Base-by-base conservation (phyloP, 192 early-diverging fungal species). In the Coemansia sp. region DNA sequence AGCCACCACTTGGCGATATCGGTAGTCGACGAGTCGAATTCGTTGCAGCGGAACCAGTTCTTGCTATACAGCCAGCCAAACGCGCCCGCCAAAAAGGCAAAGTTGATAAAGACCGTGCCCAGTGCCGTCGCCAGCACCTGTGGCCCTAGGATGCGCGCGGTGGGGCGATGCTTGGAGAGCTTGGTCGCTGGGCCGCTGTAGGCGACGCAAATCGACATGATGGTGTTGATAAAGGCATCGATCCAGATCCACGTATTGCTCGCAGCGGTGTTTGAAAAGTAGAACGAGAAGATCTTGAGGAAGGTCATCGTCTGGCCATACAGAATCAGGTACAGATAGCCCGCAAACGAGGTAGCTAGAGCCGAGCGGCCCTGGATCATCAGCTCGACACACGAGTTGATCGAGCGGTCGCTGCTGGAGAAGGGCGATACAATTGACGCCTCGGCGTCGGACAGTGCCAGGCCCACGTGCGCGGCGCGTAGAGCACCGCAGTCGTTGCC, bases 401-500 rank as follows among this genome's bases (percentile, higher is more conserved):
- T 76, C 38, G 86, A 88, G n/a, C 87, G 86, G 49, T 84, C 61
- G 47, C 85, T 82, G 29, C 90, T 88, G 32, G 87, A 84, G 71
- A 94, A 94, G 20, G 91, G 93, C 36, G 93, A 88, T 0, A 94
- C 93, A 71, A 94, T 92, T 6, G 91, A 90, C 2, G 91, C 88
- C 62, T 92, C 92, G 36, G 92, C 87, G 53, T 91, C 91, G 38
- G 90, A 91, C 29, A 94, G 77, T 4, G 93, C 93, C 32, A 94
- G 72, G 42, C 93, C 93, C 47, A 87, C 91, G 57, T 94, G 93
- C 11, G 92, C 86, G 10, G 91, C 90, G 49, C 91, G 89, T 54
- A 94, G 77, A n/a, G 93, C 92, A 27, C 90, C 91, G 62, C 89
- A 90, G 70, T 94, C 93, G 67, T 94, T 94, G 40, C 91, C 91